Evolutionary conservation across 257 asterid species (phyloP).

Genomic region (Scutellaria baicalensis): DNA sequence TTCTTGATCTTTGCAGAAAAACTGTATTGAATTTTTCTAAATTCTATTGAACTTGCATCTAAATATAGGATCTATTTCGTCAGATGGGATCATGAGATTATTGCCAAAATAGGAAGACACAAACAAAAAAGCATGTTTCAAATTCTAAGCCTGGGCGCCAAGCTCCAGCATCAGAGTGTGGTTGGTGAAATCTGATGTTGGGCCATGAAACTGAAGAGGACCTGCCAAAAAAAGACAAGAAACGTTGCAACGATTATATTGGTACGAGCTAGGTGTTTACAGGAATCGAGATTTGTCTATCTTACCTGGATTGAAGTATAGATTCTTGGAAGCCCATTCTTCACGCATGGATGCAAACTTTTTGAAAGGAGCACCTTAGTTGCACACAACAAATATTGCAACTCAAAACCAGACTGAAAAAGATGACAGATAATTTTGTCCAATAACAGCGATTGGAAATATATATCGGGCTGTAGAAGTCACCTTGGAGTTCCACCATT

Average conservation of each 20-base stretch:
- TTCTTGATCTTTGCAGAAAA: not conserved
- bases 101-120: constrained; percentile 1
- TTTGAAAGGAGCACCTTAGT: constrained; percentile 77
- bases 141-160: constrained; percentile 28
- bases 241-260: no score
- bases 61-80: not conserved
- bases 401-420: not conserved
- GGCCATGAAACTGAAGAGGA: constrained; percentile 42
- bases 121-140: not conserved
- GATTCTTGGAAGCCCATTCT: constrained; percentile 77
- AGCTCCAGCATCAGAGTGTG: constrained; percentile 50
- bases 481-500: constrained; percentile 89
- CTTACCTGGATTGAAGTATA: constrained; percentile 67
- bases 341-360: constrained; percentile 74
- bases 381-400: not conserved
- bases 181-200: constrained; percentile 30
- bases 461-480: not conserved
- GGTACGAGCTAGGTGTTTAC: no score
- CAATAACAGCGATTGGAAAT: not conserved
- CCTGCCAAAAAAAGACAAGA: constrained; percentile 18
- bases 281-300: no score
- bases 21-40: not conserved
- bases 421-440: not conserved
- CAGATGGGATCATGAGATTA: not conserved
- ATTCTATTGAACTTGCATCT: not conserved